Evolutionary conservation across 352 stramenopile genomes (phyloP).

Genomic region (Thalassiosira mediterranea): DNA sequence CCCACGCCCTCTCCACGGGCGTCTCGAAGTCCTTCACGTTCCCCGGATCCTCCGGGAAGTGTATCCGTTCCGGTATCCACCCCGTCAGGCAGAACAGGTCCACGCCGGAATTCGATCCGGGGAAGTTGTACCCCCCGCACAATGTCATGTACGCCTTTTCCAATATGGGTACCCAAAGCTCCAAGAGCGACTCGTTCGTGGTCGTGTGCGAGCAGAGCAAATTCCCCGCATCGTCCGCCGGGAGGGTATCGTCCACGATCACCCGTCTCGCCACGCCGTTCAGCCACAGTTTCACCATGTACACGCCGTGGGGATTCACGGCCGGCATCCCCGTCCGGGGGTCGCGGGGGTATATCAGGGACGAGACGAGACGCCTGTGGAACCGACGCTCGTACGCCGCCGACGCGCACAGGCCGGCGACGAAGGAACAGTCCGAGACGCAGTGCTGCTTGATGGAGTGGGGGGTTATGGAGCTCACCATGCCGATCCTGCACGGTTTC

Average conservation of each 20-base stretch:
- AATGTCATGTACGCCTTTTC: conserved; percentile 99
- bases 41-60: conserved; percentile 70
- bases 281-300: conserved; percentile 96
- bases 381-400: conserved; percentile 70
- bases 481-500: conserved; percentile 26
- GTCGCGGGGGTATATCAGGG: conserved; percentile 92
- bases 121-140: conserved; percentile 96
- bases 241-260: conserved; percentile 94
- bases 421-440: conserved; percentile 80
- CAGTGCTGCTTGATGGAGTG: conserved; percentile 78
- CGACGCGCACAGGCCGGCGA: conserved; percentile 75
- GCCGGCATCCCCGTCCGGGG: conserved; percentile 63
- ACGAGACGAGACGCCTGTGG: conserved; percentile 63
- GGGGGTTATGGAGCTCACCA: conserved; percentile 66
- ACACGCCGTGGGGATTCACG: conserved; percentile 93
- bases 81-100: conserved; percentile 98
- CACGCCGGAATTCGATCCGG: conserved; percentile 95
- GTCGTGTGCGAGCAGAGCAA: conserved; percentile 74
- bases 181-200: conserved; percentile 40
- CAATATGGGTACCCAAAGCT: conserved; percentile 94
- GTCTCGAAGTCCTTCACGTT: conserved; percentile 81
- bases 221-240: conserved; percentile 84
- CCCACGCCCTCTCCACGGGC: conserved; percentile 85
- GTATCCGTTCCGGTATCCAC: conserved; percentile 96
- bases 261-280: conserved; percentile 91